Conservation (phyloP, 2,329 filamentous ascomycete genomes). For the Didymella sp. region DNA sequence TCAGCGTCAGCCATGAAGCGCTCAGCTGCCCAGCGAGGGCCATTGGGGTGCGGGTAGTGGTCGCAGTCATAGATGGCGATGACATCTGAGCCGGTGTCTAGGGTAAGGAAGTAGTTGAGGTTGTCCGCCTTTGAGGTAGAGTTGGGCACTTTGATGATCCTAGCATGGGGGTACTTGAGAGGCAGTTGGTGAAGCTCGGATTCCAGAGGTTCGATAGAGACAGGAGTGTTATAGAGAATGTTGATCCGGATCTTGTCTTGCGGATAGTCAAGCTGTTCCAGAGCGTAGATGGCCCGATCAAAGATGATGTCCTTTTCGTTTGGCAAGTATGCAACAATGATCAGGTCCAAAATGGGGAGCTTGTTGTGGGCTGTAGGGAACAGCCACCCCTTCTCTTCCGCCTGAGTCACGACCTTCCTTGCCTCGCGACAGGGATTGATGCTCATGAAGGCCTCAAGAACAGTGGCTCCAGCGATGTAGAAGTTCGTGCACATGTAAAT, state of each 20-base stretch:
- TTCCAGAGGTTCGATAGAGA: constrained; percentile 56
- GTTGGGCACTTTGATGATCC: constrained; percentile 57
- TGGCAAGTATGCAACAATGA: constrained; percentile 60
- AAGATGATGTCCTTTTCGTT: constrained; percentile 60
- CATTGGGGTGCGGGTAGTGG: constrained; percentile 59
- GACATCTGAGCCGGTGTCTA: constrained; percentile 55
- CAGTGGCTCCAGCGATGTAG: constrained; percentile 54
- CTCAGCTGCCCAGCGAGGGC: constrained; percentile 58
- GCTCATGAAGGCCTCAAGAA: constrained; percentile 53
- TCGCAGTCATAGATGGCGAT: constrained; percentile 60
- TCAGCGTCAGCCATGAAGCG: constrained; percentile 53
- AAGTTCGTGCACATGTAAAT: constrained; percentile 55
- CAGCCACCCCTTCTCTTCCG: constrained; percentile 50
- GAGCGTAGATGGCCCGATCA: constrained; percentile 55
- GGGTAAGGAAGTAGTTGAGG: constrained; percentile 57
- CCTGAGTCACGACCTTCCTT: constrained; percentile 47
- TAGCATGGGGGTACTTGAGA: constrained; percentile 50
- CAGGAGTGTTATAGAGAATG: constrained; percentile 59
- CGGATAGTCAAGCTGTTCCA: constrained; percentile 57
- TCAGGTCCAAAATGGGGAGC: constrained; percentile 54
- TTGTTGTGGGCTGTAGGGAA: constrained; percentile 53
- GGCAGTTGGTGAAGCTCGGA: constrained; percentile 51
- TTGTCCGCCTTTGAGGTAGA: constrained; percentile 61
- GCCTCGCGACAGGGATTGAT: constrained; percentile 49
- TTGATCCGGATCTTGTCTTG: constrained; percentile 57